Percentiles rank a stretch among this genome's conserved stretches.
Evolutionary conservation across 805 yeast genomes (phyloP).

Genomic region (Hanseniaspora valbyensis): DNA sequence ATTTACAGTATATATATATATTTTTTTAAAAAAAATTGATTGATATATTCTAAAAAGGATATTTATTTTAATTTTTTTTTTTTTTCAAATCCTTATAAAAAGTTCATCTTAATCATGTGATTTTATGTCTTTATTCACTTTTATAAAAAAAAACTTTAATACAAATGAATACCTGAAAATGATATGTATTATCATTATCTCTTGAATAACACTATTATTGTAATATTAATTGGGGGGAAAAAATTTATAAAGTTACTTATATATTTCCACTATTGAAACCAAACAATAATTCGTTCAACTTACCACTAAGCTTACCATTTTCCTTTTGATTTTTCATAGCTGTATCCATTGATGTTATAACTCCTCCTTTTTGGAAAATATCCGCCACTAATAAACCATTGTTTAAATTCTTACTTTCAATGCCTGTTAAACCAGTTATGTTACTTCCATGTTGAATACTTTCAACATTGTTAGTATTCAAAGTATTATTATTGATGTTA

Average conservation of each 20-base stretch:
- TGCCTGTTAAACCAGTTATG: background rate
- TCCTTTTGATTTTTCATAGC: constrained; percentile 2
- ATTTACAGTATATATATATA: no score
- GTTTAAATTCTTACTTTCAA: background rate
- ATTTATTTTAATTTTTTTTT: no score
- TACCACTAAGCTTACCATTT: background rate
- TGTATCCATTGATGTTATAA: background rate
- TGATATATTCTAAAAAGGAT: no score
- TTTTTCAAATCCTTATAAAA: no score
- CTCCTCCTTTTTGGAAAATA: constrained; percentile 8
- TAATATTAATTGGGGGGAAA: no score
- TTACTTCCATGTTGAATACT: background rate
- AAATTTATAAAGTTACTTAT: background rate
- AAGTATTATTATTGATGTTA: constrained; percentile 22
- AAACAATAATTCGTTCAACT: constrained; percentile 11
- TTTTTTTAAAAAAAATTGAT: no score
- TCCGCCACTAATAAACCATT: constrained; percentile 2
- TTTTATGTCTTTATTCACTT: no score
- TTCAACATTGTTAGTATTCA: background rate
- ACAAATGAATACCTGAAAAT: no score
- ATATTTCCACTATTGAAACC: constrained; percentile 10
- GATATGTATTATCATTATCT: no score
- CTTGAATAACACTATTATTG: no score
- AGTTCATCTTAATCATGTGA: no score
- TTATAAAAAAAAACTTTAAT: no score